Conservation (phyloP, 176 grass and related monocot genomes). For the Alopecurus myosuroides region DNA sequence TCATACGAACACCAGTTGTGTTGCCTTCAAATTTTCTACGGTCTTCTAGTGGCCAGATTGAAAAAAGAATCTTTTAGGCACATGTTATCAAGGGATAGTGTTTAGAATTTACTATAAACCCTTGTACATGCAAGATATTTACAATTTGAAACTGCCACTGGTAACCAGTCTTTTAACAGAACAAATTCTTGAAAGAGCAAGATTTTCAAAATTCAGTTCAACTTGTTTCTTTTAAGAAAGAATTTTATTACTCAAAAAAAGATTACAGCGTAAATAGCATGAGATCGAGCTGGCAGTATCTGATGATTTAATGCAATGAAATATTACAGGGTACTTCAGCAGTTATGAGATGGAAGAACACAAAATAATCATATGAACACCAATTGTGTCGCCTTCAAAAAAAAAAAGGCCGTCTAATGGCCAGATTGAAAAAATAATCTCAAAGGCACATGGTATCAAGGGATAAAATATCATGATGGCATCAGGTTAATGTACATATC, state of each 20-base stretch:
- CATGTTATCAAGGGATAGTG: background rate
- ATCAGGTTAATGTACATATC: background rate
- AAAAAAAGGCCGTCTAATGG: background rate
- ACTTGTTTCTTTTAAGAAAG: background rate
- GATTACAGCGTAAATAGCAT: background rate
- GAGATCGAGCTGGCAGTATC: background rate
- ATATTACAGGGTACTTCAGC: background rate
- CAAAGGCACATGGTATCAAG: background rate
- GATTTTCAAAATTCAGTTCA: background rate
- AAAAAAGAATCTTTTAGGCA: background rate
- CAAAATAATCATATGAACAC: background rate
- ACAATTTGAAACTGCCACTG: background rate
- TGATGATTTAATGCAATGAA: background rate
- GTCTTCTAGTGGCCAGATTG: background rate
- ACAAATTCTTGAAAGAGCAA: background rate
- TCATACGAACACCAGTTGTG: background rate
- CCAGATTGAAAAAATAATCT: background rate
- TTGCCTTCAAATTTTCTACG: background rate
- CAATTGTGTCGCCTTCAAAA: background rate
- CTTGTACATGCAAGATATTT: background rate
- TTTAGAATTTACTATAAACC: background rate
- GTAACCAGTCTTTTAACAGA: background rate
- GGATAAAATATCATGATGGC: background rate
- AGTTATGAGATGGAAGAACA: background rate
- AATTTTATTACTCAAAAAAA: background rate